These are phyloP conservation scores for Aleurites moluccanus DNA, from an alignment of 441 rosid genomes.

Conservation along the genomic window DNA sequence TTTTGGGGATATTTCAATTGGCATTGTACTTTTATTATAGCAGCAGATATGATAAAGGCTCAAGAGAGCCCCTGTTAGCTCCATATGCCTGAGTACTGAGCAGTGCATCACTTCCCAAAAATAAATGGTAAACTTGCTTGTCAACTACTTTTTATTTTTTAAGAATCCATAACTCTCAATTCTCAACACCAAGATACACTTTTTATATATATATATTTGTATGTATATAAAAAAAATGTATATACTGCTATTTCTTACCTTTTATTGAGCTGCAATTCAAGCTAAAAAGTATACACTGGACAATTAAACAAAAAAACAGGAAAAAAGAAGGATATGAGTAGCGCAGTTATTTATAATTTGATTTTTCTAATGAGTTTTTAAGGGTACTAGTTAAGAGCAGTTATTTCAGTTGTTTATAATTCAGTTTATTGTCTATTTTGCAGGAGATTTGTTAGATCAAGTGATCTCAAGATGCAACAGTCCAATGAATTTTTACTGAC, in stretches of 20 bases:
- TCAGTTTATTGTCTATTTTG: too few relatives aligned
- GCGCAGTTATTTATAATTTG: too few relatives aligned
- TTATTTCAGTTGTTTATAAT: too few relatives aligned
- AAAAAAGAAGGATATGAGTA: too few relatives aligned
- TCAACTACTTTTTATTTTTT: not conserved
- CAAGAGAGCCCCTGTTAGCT: conserved; percentile 35
- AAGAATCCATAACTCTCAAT: not conserved
- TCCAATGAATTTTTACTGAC: not conserved
- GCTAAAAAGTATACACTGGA: not conserved
- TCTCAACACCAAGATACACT: too few relatives aligned
- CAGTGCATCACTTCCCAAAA: not conserved
- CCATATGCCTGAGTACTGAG: conserved; percentile 12
- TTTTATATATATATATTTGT: too few relatives aligned
- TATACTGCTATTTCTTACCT: not conserved
- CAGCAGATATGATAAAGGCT: conserved; percentile 23
- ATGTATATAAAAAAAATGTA: too few relatives aligned
- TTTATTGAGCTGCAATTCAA: not conserved
- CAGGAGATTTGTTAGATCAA: not conserved
- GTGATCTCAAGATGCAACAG: not conserved
- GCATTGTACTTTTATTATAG: conserved; percentile 42
- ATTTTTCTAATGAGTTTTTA: too few relatives aligned
- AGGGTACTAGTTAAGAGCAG: too few relatives aligned
- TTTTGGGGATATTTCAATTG: conserved; percentile 49
- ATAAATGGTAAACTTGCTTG: conserved; percentile 9
- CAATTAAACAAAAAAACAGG: too few relatives aligned